Percentiles rank a stretch among this genome's conserved stretches.
Evolutionary conservation across 2,329 filamentous ascomycete species (phyloP).

Genomic region (Fusarium sp.): DNA sequence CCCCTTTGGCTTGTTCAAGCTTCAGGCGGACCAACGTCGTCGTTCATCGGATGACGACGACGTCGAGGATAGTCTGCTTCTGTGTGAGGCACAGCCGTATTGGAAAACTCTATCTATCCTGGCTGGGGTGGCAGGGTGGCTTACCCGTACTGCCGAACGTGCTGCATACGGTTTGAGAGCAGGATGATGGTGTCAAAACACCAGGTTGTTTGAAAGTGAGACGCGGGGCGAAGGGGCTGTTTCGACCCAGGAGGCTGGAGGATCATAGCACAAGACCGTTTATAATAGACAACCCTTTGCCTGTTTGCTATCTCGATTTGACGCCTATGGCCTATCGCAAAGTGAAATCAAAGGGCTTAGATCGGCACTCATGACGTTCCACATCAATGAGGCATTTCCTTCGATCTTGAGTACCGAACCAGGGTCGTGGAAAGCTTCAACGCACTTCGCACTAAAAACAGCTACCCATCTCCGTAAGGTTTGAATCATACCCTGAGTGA

Average conservation of each 20-base stretch:
- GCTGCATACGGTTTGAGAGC: constrained; percentile 8
- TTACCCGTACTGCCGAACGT: background rate
- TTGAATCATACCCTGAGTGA: constrained; percentile 7
- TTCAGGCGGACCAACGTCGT: background rate
- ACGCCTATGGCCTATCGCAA: background rate
- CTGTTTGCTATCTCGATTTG: background rate
- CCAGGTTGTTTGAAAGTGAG: constrained; percentile 25
- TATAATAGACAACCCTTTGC: background rate
- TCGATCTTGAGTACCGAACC: constrained; percentile 14
- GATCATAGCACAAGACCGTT: background rate
- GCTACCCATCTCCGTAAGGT: constrained; percentile 3
- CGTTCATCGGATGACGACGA: background rate
- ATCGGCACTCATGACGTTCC: constrained; percentile 23
- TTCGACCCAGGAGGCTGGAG: constrained; percentile 7
- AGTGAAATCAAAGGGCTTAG: constrained; percentile 31
- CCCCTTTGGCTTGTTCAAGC: background rate
- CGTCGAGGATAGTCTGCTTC: background rate
- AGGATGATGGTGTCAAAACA: constrained; percentile 13
- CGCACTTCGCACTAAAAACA: constrained; percentile 11
- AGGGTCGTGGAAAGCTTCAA: constrained; percentile 17
- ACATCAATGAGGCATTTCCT: constrained; percentile 29
- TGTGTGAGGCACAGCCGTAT: background rate
- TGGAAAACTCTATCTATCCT: background rate
- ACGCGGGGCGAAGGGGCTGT: constrained; percentile 16
- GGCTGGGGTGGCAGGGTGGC: constrained; percentile 7